Base-by-base conservation (phyloP, 805 yeast genomes). In the Kuraishia ogatae region DNA sequence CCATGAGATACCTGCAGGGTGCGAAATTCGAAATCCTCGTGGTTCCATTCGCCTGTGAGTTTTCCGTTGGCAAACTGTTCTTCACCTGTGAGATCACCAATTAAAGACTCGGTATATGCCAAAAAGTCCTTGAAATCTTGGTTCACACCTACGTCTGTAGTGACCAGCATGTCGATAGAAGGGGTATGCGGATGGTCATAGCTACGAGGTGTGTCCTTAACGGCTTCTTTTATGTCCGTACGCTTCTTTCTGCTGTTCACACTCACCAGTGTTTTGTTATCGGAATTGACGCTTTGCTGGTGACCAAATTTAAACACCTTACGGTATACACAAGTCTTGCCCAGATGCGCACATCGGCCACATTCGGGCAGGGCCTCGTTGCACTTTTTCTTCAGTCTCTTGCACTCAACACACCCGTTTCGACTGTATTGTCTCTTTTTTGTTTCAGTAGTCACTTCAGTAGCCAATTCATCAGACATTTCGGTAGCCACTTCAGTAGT, bases 341-440 rank as follows among this genome's bases (percentile, higher is more conserved):
- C 64, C 19, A 71, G 56, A 28, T 68, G 66, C 0, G 62, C 56
- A 54, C 78, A 74, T 50, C 73, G 70, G 60, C 73, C 66, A 53
- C 78, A 73, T 21, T 63, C 59, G 0, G 72, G 72, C 8, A 60
- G 55, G 0, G 57, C 56, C 49, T 70, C 72, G 50, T 68, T 72
- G 56, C 72, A 69, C 62, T 70, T 74, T 54, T 73, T 64, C 56
- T 73, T 73, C n/a, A 76, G 62, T 48, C 70, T 59, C 58, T 74
- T 74, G 61, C 78, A 74, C 50, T 70, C 72, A 22, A 65, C 59
- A 58, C 78, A 74, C 11, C 78, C 78, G 55, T 72, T 69, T 57
- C 75, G 61, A 50, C 73, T 67, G 60, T 74, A 74, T 53, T 67
- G 64, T 13, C 53, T 20, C 49, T 47, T 47, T 19, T 47, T 35